Evolutionary conservation across 2,329 filamentous ascomycete species (phyloP), one percentile per base, ranked within the genome.

Genomic region (Ceratocystis colombiana): DNA sequence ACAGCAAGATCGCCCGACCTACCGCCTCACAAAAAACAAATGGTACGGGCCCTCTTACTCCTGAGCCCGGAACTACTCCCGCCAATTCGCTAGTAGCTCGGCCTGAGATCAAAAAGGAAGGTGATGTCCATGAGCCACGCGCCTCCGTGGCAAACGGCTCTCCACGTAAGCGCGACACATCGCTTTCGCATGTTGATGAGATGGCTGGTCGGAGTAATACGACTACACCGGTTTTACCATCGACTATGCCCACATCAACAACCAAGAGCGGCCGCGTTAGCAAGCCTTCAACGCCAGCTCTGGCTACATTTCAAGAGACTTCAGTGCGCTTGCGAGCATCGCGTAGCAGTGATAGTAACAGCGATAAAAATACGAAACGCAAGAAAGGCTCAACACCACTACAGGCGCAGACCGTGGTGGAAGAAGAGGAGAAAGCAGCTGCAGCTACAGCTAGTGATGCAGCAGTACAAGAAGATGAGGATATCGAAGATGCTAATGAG

Each of bases 401-500:
- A 22, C 65, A 59, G 62, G n/a, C 37, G 15, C 61, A 64, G 61
- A 59, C 55, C 10, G 62, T 61, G 30, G 41, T 62, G 28, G 55
- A 62, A 12, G 57, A 61, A 33, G 57, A 62, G 17, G 63, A 72
- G 68, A 72, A 71, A 5, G 72, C 73, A 15, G 75, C 76, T 4
- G 75, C 75, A 5, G 76, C 77, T 7, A 76, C 76, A 15, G 62
- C 64, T 1, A 53, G 20, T 45, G 55, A 59, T 5, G 6, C 45
- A 5, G 59, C 57, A 5, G 62, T 57, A 3, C 70, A 71, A 1
- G 71, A 72, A 3, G 77, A 80, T 12, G 77, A 77, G 4, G 86
- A 84, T 12, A 84, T 85, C 6, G 84, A 88, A 46, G 86, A 88
- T 68, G 84, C 82, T 3, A 84, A 88, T 69, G 88, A 92, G 73